phyloP scores from a whole-genome alignment of 371 early-diverging fungal species.

The Scutellospora calospora region DNA sequence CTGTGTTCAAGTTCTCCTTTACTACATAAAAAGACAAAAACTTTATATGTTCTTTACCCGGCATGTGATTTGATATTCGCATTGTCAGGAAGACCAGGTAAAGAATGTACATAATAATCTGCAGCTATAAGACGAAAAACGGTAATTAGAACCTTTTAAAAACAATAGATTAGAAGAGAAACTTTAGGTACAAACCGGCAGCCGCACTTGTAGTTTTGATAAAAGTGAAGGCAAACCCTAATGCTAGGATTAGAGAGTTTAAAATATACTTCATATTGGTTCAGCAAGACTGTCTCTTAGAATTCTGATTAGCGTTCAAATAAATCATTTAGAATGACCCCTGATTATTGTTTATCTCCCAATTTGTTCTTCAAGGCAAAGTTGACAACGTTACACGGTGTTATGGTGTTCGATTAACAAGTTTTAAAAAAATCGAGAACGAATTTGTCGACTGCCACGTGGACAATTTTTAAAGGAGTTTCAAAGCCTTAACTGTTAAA shows the following conservation, averaged over 20 bases:
- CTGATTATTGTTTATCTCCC: too few species aligned
- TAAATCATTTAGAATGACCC: too few species aligned
- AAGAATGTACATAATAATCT: conserved; percentile 27
- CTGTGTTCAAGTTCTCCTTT: too few species aligned
- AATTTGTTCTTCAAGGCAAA: too few species aligned
- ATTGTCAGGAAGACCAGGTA: conserved; percentile 39
- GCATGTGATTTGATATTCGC: conserved; percentile 26
- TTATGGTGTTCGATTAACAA: too few species aligned
- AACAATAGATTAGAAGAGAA: not conserved
- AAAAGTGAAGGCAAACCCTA: not conserved
- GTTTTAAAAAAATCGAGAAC: too few species aligned
- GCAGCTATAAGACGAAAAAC: conserved; percentile 17
- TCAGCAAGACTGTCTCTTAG: too few species aligned
- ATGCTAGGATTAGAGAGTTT: not conserved
- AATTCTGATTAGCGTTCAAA: too few species aligned
- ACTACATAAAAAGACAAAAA: not conserved
- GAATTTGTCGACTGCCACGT: too few species aligned
- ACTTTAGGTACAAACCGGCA: not conserved
- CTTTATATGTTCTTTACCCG: conserved; percentile 3
- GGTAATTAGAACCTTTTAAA: not conserved
- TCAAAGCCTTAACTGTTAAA: too few species aligned
- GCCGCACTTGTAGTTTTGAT: not conserved
- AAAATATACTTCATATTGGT: conserved; percentile 3
- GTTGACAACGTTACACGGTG: too few species aligned
- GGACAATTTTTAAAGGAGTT: too few species aligned